Conservation (phyloP, 768 basidiomycete species). For the Crucibulum laeve region DNA sequence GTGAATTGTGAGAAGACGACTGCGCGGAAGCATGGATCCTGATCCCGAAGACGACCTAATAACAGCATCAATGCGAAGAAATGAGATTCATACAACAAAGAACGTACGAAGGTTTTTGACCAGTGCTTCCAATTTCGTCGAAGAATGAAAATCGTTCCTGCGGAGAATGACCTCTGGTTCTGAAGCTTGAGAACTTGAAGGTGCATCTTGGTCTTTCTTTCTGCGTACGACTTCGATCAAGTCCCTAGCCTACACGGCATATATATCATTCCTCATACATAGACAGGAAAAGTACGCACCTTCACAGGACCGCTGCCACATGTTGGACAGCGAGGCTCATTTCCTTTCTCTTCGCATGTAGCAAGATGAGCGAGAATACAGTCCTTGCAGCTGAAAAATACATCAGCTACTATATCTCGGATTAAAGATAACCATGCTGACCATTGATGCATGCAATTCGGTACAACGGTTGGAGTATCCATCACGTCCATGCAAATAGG, state of each 20-base stretch:
- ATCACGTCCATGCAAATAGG: constrained; percentile 79
- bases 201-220: constrained; percentile 15
- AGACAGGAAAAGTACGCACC: constrained; percentile 21
- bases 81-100: background rate
- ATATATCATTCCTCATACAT: background rate
- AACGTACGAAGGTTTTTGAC: constrained; percentile 64
- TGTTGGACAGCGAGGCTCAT: constrained; percentile 74
- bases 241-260: constrained; percentile 42
- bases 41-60: constrained; percentile 55
- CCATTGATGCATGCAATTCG: constrained; percentile 77
- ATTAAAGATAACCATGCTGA: constrained; percentile 22
- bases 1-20: constrained; percentile 93
- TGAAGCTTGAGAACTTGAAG: constrained; percentile 27
- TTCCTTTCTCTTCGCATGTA: constrained; percentile 62
- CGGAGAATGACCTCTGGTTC: constrained; percentile 52
- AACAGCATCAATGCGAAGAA: background rate
- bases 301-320: constrained; percentile 70
- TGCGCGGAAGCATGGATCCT: constrained; percentile 76
- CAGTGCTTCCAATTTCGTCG: constrained; percentile 88
- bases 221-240: constrained; percentile 58
- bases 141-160: constrained; percentile 82
- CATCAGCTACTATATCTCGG: background rate
- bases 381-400: constrained; percentile 87
- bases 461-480: constrained; percentile 66
- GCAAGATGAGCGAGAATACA: constrained; percentile 78